Conservation (phyloP, 805 yeast species). For the Maudiozyma bulderi region DNA sequence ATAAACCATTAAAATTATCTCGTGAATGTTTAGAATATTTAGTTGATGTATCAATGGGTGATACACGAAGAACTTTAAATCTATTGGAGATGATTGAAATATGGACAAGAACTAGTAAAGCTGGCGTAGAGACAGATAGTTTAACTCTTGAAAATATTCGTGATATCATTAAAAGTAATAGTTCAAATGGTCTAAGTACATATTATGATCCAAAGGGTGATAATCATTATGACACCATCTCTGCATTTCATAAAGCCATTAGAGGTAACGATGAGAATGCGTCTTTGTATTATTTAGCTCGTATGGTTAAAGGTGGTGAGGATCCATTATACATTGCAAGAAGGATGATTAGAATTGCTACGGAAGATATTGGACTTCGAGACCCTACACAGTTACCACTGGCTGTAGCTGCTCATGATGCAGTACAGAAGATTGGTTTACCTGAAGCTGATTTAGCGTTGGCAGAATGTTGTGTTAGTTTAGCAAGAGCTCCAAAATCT, state of each 20-base stretch:
- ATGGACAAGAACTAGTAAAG: constrained; percentile 41
- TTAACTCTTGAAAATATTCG: constrained; percentile 27
- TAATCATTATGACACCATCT: constrained; percentile 86
- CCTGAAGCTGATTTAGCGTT: constrained; percentile 87
- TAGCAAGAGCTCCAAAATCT: constrained; percentile 78
- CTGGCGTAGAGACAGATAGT: constrained; percentile 16
- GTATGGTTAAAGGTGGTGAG: constrained; percentile 91
- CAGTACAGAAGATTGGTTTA: constrained; percentile 82
- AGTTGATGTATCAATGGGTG: constrained; percentile 74
- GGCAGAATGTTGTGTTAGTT: constrained; percentile 88
- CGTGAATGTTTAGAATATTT: constrained; percentile 56
- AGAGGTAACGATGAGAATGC: constrained; percentile 90
- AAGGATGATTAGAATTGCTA: constrained; percentile 87
- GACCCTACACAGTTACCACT: constrained; percentile 82
- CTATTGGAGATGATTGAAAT: constrained; percentile 70
- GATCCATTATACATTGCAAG: constrained; percentile 84
- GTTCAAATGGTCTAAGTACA: constrained; percentile 28
- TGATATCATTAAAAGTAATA: constrained; percentile 38
- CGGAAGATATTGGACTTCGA: constrained; percentile 84
- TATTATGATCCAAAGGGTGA: constrained; percentile 82
- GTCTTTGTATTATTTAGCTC: constrained; percentile 71
- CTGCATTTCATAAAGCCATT: constrained; percentile 89
- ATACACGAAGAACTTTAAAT: constrained; percentile 76
- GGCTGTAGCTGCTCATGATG: constrained; percentile 76
- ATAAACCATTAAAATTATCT: constrained; percentile 37